Percentiles rank a stretch among this genome's conserved stretches.
Conservation (phyloP, 257 asterid species). For the Capsicum chinense region DNA sequence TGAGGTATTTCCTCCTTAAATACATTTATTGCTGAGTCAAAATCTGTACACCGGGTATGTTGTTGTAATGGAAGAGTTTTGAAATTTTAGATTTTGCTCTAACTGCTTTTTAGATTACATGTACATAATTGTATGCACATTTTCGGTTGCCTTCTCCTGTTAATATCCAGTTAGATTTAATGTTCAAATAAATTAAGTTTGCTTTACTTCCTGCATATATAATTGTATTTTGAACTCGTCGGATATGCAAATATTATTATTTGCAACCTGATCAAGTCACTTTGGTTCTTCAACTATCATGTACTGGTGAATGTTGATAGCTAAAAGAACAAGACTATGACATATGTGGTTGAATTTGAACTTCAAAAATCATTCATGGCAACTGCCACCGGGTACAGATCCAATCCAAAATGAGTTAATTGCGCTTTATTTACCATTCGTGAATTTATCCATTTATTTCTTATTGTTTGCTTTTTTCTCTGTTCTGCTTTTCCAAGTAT, state of each 20-base stretch:
- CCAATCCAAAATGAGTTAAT: not conserved
- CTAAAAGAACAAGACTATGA: not conserved
- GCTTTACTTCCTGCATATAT: not conserved
- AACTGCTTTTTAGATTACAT: not conserved
- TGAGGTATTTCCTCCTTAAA: not conserved
- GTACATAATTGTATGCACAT: not conserved
- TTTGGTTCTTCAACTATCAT: not conserved
- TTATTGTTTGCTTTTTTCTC: not conserved
- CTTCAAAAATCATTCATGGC: not conserved
- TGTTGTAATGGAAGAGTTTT: not conserved
- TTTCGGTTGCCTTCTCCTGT: not conserved
- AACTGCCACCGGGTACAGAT: not conserved
- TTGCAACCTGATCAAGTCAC: constrained; percentile 17
- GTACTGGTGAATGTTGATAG: not conserved
- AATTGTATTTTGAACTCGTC: not conserved
- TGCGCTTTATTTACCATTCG: not conserved
- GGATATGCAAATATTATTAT: not conserved
- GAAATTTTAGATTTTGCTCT: not conserved
- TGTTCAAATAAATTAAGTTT: not conserved
- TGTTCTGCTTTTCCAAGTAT: not conserved
- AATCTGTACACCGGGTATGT: not conserved
- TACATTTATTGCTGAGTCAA: not conserved
- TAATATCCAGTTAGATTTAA: not conserved
- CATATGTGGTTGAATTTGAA: not conserved
- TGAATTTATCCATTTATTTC: not conserved